A percentile compares a stretch with the other conserved stretches of the same genome.
Conservation (phyloP, 495 filamentous ascomycete genomes). For the Penicillium goetzii region DNA sequence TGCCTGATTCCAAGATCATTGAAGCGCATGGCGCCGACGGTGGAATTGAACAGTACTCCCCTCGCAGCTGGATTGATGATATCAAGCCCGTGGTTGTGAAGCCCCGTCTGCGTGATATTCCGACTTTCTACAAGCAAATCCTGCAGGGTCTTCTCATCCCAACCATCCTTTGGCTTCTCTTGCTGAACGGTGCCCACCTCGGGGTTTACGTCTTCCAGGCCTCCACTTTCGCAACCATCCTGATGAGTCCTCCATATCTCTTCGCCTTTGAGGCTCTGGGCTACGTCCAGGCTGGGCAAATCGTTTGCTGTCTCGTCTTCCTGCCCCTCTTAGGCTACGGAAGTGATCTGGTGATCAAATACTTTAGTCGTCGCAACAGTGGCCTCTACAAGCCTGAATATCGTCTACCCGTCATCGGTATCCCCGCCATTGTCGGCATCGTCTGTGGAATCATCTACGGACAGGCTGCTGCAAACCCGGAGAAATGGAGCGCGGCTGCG, state of each 20-base stretch:
- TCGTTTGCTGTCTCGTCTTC: slow-evolving; percentile 30
- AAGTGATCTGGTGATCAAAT: slow-evolving; percentile 23
- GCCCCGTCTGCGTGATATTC: slow-evolving; percentile 18
- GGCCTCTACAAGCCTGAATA: slow-evolving; percentile 30
- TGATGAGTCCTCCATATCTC: slow-evolving; percentile 25
- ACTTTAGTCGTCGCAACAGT: slow-evolving; percentile 17
- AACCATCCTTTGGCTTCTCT: slow-evolving; percentile 28
- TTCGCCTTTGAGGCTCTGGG: slow-evolving; percentile 26
- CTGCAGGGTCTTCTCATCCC: slow-evolving; percentile 28
- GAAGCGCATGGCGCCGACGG: slow-evolving; percentile 5
- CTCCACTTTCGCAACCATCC: slow-evolving; percentile 23
- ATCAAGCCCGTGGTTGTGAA: slow-evolving; percentile 16
- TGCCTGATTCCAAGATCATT: slow-evolving; percentile 3
- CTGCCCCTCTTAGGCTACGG: slow-evolving; percentile 32
- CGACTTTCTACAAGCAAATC: slow-evolving; percentile 28
- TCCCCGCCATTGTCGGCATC: slow-evolving; percentile 24
- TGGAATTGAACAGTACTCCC: slow-evolving; percentile 16
- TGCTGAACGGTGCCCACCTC: slow-evolving; percentile 30
- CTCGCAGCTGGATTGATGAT: slow-evolving; percentile 23
- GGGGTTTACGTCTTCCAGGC: slow-evolving; percentile 31
- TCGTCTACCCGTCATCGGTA: slow-evolving; percentile 28
- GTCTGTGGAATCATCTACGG: slow-evolving; percentile 32
- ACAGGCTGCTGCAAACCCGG: slow-evolving; percentile 23
- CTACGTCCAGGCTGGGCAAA: slow-evolving; percentile 32
- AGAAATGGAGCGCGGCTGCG: slow-evolving; percentile 21